phyloP scores from a whole-genome alignment of 352 stramenopile genomes.

The Pythium volutum region DNA sequence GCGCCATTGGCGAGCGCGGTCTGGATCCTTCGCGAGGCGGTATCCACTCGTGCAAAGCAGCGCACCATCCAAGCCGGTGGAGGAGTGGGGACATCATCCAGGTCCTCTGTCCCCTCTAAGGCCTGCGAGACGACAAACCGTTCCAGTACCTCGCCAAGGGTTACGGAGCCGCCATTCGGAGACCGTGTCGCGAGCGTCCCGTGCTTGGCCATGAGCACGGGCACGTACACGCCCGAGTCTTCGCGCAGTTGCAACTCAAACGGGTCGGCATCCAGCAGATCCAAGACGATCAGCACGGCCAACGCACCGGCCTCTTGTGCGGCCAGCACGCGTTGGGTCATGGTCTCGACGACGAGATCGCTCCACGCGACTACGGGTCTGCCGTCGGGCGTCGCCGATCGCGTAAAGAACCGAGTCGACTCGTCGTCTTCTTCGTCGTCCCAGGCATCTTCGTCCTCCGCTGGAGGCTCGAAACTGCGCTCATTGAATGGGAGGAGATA shows the following conservation, averaged over 20 bases:
- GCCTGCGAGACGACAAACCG: constrained; percentile 13
- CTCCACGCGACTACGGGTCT: constrained; percentile 18
- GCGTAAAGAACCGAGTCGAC: constrained; percentile 15
- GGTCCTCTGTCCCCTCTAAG: constrained; percentile 18
- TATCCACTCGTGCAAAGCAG: constrained; percentile 53
- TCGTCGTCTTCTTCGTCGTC: not conserved
- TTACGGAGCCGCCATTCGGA: not conserved
- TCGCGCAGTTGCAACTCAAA: constrained; percentile 49
- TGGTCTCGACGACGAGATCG: constrained; percentile 38
- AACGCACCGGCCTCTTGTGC: constrained; percentile 60
- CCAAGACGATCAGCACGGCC: constrained; percentile 54
- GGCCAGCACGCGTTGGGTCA: constrained; percentile 48
- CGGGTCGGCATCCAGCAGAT: constrained; percentile 52
- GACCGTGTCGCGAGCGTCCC: constrained; percentile 11
- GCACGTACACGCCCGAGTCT: constrained; percentile 64
- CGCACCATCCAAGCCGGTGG: constrained; percentile 31
- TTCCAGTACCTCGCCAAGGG: constrained; percentile 30
- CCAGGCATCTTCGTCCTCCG: not conserved
- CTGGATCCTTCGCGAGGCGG: constrained; percentile 28
- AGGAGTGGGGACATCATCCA: constrained; percentile 1
- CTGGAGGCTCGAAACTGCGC: constrained; percentile 1
- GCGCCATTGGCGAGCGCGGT: constrained; percentile 48
- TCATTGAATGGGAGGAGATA: constrained; percentile 21
- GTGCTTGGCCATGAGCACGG: constrained; percentile 57
- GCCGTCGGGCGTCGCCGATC: constrained; percentile 21